Evolutionary conservation across 305 asterid species (phyloP), one percentile per base, ranked within the genome.

Genomic region (Stenogyne calaminthoides): DNA sequence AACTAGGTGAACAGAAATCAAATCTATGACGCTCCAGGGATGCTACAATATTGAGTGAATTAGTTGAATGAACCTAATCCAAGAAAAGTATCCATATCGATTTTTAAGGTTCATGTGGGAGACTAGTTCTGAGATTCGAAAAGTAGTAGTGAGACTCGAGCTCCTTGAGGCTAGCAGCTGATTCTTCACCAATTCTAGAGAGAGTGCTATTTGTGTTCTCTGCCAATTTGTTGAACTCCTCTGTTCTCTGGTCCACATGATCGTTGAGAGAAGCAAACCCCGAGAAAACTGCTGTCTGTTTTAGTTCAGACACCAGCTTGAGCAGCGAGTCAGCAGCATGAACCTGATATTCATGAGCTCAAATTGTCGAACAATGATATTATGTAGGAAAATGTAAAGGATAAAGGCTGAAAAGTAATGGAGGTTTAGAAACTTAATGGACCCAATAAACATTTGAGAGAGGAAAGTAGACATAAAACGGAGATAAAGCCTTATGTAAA

Each of bases 271-370:
- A 92, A 3, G 97, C 97, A 64, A 95, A 87, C 34, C 98, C 98
- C 0, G 99, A 88, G 84, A 92, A 90, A 19, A 90, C 76, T 37
- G 99, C 94, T 0, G 97, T 89, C 82, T 92, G 97, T 77, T 92
- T 90, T 84, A 95, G 79, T 77, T 92, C 97, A 0, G 97, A 92
- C n/a, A 90, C 99, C 89, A 92, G 75, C 84, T 95, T 92, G 19
- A 95, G 84, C 85, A 92, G 82, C 9, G 97, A 89, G 55, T 89
- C 98, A 12, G 96, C 90, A 14, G 98, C 92, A 66, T 88, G 95
- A 42, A 90, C 96, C 99, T 95, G 87, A 84, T 77, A 52, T 70
- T 47, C 22, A 36, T 37, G 67, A 75, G 55, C 71, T 29, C 71
- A 69, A 59, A 70, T 72, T 18, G 58, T 69, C 65, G 71, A 57